Conservation (phyloP, 78 protist species). For the Dictyostelium capitatum region DNA sequence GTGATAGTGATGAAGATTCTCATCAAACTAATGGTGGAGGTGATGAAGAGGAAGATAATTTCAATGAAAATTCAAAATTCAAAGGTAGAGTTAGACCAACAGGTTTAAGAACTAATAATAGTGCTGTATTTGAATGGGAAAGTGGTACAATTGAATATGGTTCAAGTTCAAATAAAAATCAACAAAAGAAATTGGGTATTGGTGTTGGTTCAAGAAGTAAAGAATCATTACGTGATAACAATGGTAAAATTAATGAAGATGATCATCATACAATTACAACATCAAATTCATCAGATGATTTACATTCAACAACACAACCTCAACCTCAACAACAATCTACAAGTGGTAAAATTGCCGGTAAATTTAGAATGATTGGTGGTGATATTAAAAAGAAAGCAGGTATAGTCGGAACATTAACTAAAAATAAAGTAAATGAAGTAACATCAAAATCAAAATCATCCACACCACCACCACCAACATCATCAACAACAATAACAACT, state of each 20-base stretch:
- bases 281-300: background rate
- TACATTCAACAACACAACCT: background rate
- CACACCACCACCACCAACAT: background rate
- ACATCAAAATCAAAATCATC: slow-evolving; percentile 30
- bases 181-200: background rate
- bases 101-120: slow-evolving; percentile 41
- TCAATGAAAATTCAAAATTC: background rate
- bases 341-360: slow-evolving; percentile 17
- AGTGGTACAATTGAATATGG: background rate
- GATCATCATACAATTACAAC: background rate
- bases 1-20: background rate
- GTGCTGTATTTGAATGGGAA: slow-evolving; percentile 38
- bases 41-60: background rate
- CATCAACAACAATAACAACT: slow-evolving; percentile 13
- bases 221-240: background rate
- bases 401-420: slow-evolving; percentile 40
- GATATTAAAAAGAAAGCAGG: slow-evolving; percentile 69
- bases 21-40: background rate
- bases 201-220: slow-evolving; percentile 11
- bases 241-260: background rate
- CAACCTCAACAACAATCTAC: slow-evolving; percentile 1
- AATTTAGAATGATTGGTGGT: slow-evolving; percentile 30
- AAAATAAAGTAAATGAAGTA: slow-evolving; percentile 15
- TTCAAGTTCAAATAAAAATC: background rate
- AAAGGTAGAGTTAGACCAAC: slow-evolving; percentile 33